Conservation (phyloP, 495 filamentous ascomycete species). For the Bathelium albidoporum region DNA sequence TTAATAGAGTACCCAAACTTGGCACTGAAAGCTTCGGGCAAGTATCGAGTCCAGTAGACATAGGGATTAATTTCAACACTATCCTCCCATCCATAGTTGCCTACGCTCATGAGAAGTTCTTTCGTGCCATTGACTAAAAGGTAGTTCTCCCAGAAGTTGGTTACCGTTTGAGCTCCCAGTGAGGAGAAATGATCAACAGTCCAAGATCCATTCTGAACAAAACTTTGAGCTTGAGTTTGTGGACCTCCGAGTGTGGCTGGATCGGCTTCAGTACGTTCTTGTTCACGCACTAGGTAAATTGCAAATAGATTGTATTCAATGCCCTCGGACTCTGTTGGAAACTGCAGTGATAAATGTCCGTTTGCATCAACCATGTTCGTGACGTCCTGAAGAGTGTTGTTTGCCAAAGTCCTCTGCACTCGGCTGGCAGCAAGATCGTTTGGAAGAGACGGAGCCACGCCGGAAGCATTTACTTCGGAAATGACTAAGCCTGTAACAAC, state of each 20-base stretch:
- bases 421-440: neutral
- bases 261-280: conserved; percentile 4
- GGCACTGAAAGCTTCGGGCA: neutral
- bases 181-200: conserved; percentile 41
- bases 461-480: neutral
- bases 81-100: conserved; percentile 38
- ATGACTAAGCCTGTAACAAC: neutral
- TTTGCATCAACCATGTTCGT: conserved; percentile 7
- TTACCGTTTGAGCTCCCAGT: conserved; percentile 33
- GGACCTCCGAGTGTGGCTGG: conserved; percentile 3
- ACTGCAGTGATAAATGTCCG: neutral
- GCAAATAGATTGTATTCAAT: conserved; percentile 14
- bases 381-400: conserved; percentile 8
- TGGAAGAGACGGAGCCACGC: neutral
- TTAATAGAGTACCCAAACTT: conserved; percentile 10
- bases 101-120: conserved; percentile 28
- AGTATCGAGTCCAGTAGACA: conserved; percentile 8
- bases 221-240: conserved; percentile 10
- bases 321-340: conserved; percentile 5
- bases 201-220: conserved; percentile 39
- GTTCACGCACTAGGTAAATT: conserved; percentile 6
- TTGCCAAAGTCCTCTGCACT: neutral
- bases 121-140: conserved; percentile 30
- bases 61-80: conserved; percentile 19
- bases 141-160: conserved; percentile 39